A percentile compares a stretch with the other conserved stretches of the same genome.
phyloP scores from a whole-genome alignment of 116 monocot species.

The Cymodocea nodosa region DNA sequence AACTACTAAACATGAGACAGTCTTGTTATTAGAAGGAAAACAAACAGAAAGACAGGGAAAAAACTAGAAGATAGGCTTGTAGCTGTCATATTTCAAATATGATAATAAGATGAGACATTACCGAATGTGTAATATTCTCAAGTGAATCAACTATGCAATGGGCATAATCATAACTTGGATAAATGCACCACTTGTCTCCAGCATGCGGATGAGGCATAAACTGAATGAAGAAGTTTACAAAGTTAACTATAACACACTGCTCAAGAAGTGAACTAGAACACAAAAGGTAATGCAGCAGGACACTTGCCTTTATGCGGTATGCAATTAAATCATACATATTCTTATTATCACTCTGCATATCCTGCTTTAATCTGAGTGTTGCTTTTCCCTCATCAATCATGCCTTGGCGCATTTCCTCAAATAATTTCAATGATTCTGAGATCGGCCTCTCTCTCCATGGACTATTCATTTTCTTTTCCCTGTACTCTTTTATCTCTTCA shows the following conservation, averaged over 20 bases:
- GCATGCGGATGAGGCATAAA: slow-evolving; percentile 93
- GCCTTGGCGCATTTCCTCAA: slow-evolving; percentile 87
- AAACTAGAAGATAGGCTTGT: no score
- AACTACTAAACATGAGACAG: background rate
- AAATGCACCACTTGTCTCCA: slow-evolving; percentile 98
- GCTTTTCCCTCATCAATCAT: slow-evolving; percentile 91
- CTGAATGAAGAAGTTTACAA: slow-evolving; percentile 21
- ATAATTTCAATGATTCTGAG: slow-evolving; percentile 72
- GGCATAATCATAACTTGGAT: slow-evolving; percentile 94
- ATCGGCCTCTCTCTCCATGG: slow-evolving; percentile 97
- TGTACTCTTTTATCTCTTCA: slow-evolving; percentile 84
- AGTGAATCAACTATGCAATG: slow-evolving; percentile 99
- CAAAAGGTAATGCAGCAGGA: background rate
- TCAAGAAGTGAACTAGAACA: background rate
- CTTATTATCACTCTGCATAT: slow-evolving; percentile 98
- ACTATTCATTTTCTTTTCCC: slow-evolving; percentile 89
- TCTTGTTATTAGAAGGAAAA: no score
- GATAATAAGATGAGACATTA: slow-evolving; percentile 20
- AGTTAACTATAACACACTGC: no score
- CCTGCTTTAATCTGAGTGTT: slow-evolving; percentile 86
- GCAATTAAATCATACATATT: slow-evolving; percentile 99
- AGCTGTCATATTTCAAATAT: no score
- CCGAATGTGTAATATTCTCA: slow-evolving; percentile 98
- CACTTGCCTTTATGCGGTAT: slow-evolving; percentile 83
- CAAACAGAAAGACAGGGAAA: no score